Percentiles rank a stretch among this genome's conserved stretches.
phyloP scores from a whole-genome alignment of 176 grass and related monocot genomes.

The barley (Hordeum vulgare) region DNA sequence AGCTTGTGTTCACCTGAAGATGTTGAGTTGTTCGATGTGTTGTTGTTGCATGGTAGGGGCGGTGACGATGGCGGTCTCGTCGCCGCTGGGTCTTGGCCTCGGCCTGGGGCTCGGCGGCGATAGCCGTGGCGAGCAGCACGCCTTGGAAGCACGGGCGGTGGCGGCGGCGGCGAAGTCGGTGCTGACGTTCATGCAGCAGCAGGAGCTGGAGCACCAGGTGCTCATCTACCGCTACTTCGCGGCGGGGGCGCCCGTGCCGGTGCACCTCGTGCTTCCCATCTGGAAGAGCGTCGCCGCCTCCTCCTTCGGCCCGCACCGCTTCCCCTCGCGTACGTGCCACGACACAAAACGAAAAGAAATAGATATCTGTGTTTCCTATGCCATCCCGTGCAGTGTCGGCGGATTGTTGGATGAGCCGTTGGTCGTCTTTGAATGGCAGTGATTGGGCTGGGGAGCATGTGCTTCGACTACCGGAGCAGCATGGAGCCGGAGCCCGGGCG shows the following conservation, averaged over 20 bases:
- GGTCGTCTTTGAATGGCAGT: slow-evolving; percentile 25
- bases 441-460: slow-evolving; percentile 80
- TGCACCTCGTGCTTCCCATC: slow-evolving; percentile 91
- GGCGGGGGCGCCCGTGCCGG: slow-evolving; percentile 75
- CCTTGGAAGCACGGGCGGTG: not conserved
- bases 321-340: slow-evolving; percentile 56
- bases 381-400: not conserved
- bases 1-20: not conserved
- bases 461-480: slow-evolving; percentile 91
- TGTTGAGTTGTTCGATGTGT: not conserved
- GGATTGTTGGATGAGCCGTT: not conserved
- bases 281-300: slow-evolving; percentile 96
- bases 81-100: slow-evolving; percentile 67
- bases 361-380: not conserved
- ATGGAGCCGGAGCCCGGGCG: slow-evolving; percentile 95
- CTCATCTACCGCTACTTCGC: slow-evolving; percentile 98
- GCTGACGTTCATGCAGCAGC: slow-evolving; percentile 97
- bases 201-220: slow-evolving; percentile 98
- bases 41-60: slow-evolving; percentile 15
- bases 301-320: slow-evolving; percentile 71
- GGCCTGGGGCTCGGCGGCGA: slow-evolving; percentile 43
- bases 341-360: not conserved
- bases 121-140: not conserved
- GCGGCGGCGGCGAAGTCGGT: slow-evolving; percentile 2
- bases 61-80: slow-evolving; percentile 63